Percentiles rank a stretch among this genome's conserved stretches.
Conservation (phyloP, 2,329 filamentous ascomycete genomes). For the Tympanopsis confertula region DNA sequence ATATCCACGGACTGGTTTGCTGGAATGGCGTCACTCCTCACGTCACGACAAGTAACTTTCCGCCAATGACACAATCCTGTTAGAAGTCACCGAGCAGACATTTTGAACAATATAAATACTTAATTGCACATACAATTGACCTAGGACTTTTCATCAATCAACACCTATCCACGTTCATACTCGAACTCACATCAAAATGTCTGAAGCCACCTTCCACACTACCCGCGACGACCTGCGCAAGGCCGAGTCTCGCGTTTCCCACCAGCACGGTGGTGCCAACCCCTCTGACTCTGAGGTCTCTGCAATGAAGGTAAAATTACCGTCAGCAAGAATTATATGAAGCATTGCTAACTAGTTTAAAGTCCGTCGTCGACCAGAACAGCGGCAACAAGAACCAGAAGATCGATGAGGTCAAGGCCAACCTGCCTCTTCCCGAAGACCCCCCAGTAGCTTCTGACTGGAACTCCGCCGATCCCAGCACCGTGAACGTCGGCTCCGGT, state of each 20-base stretch:
- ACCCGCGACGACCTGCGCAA: neutral
- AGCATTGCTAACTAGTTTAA: neutral
- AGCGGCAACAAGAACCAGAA: conserved; percentile 43
- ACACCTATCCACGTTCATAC: too few relatives aligned
- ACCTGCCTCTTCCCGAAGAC: conserved; percentile 69
- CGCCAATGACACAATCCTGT: too few relatives aligned
- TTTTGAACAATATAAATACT: too few relatives aligned
- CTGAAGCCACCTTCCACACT: neutral
- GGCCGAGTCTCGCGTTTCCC: neutral
- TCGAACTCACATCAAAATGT: too few relatives aligned
- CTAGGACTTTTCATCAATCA: too few relatives aligned
- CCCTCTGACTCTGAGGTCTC: neutral
- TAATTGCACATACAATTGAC: too few relatives aligned
- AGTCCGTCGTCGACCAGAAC: neutral
- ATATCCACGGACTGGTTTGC: too few relatives aligned
- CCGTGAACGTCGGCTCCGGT: conserved; percentile 60
- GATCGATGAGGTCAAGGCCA: conserved; percentile 57
- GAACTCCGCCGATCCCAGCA: conserved; percentile 59
- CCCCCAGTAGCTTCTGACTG: conserved; percentile 69
- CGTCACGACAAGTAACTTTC: too few relatives aligned
- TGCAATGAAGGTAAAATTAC: neutral
- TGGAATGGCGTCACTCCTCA: too few relatives aligned
- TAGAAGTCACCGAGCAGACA: too few relatives aligned
- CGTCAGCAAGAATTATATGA: too few relatives aligned
- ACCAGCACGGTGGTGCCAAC: neutral